phyloP scores from a whole-genome alignment of 2,329 filamentous ascomycete species.

The Ascochyta fabae region DNA sequence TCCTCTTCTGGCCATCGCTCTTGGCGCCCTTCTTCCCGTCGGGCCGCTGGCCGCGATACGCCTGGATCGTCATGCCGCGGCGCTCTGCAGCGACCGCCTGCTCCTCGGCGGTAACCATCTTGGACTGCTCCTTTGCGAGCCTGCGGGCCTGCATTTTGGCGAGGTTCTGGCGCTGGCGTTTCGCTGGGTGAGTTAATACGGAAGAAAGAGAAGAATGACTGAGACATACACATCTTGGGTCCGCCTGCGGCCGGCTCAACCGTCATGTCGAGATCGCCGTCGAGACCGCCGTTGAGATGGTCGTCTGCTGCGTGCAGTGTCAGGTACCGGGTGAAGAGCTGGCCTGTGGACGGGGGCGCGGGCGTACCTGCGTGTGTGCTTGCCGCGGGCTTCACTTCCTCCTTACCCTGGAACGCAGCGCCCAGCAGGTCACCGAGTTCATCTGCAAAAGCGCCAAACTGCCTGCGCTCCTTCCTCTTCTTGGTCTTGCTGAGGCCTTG shows the following conservation, averaged over 20 bases:
- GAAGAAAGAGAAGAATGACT: background rate
- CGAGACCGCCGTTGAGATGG: background rate
- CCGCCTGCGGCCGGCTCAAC: conserved; percentile 2
- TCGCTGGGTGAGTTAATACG: conserved; percentile 14
- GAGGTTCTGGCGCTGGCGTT: conserved; percentile 29
- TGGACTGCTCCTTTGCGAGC: conserved; percentile 14
- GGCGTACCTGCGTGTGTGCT: conserved; percentile 19
- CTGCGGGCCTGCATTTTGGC: conserved; percentile 28
- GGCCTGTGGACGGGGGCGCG: no score
- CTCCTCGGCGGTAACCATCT: conserved; percentile 14
- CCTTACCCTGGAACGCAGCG: conserved; percentile 21
- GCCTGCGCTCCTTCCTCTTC: conserved; percentile 28
- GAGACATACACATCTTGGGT: conserved; percentile 30
- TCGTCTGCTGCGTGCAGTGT: conserved; percentile 2
- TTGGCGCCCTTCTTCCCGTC: conserved; percentile 10
- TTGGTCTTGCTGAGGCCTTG: conserved; percentile 21
- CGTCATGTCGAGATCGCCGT: conserved; percentile 11
- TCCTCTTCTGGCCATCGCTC: conserved; percentile 4
- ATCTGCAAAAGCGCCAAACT: conserved; percentile 30
- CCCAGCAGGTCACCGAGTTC: conserved; percentile 27
- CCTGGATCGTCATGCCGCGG: conserved; percentile 20
- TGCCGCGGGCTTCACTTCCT: conserved; percentile 1
- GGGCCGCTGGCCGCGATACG: conserved; percentile 6
- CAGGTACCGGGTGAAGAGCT: no score
- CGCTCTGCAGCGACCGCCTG: conserved; percentile 26